Evolutionary conservation across 2,329 filamentous ascomycete genomes (phyloP).

Genomic region (Cordyceps javanica): DNA sequence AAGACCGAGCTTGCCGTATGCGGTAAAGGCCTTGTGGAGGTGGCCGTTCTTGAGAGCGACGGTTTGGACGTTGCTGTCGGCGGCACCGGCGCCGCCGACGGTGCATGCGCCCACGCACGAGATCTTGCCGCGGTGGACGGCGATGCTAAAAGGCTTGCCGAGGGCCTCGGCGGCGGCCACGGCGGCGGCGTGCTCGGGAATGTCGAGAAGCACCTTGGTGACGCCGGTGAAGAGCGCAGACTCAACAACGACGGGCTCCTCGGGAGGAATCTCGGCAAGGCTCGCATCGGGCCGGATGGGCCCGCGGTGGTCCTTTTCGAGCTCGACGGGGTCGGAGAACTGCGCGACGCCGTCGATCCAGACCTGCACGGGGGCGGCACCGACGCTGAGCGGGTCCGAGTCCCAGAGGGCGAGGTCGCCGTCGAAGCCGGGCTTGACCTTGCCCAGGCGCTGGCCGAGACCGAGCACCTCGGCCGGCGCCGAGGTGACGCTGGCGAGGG

Average conservation of each 20-base stretch:
- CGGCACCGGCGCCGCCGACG: conserved; percentile 28
- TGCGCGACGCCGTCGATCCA: conserved; percentile 59
- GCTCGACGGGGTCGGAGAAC: conserved; percentile 46
- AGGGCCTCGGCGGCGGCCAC: conserved; percentile 5
- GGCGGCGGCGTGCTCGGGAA: conserved; percentile 14
- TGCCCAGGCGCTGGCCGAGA: conserved; percentile 51
- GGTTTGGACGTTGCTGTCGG: conserved; percentile 23
- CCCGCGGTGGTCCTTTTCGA: conserved; percentile 40
- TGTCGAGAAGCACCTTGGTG: conserved; percentile 18
- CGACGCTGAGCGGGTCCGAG: conserved; percentile 54
- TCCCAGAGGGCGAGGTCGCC: conserved; percentile 59
- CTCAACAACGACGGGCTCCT: conserved; percentile 31
- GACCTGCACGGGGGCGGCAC: conserved; percentile 53
- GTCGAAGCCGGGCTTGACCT: conserved; percentile 55
- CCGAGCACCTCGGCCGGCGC: conserved; percentile 53
- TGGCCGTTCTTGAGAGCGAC: conserved; percentile 53
- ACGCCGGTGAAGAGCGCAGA: conserved; percentile 44
- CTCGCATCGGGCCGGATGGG: conserved; percentile 35
- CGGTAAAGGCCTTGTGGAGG: conserved; percentile 53
- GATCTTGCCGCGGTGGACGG: conserved; percentile 47
- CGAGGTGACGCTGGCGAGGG: conserved; percentile 51
- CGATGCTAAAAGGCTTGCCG: conserved; percentile 37
- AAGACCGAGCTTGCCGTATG: conserved; percentile 55
- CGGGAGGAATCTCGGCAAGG: conserved; percentile 32
- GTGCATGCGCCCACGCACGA: conserved; percentile 50